These are phyloP conservation scores for Cicer bijugum DNA, from an alignment of 306 rosid genomes.

Conservation along the genomic window DNA sequence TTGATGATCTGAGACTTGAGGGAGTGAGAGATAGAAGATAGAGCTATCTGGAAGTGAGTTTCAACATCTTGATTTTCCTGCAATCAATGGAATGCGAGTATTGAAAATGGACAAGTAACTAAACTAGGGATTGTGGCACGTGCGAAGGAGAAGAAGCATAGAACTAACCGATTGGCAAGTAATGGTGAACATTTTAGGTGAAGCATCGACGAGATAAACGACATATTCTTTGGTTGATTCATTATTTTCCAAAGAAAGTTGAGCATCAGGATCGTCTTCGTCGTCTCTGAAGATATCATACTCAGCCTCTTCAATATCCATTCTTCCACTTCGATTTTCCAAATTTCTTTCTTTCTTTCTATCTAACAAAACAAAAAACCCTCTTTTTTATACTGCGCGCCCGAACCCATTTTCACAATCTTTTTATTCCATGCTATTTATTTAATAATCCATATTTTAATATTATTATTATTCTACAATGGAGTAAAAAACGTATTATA, in stretches of 20 bases:
- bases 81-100: neutral
- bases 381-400: no score
- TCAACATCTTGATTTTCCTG: slow-evolving; percentile 52
- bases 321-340: neutral
- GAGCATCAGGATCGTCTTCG: slow-evolving; percentile 68
- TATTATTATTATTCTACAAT: no score
- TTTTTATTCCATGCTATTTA: no score
- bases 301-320: slow-evolving; percentile 78
- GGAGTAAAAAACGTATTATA: no score
- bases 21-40: slow-evolving; percentile 66
- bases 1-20: slow-evolving; percentile 76
- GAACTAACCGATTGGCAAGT: slow-evolving; percentile 58
- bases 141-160: neutral
- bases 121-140: neutral
- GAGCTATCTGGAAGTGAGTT: slow-evolving; percentile 74
- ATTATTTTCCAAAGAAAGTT: slow-evolving; percentile 54
- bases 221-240: slow-evolving; percentile 71
- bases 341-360: no score
- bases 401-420: no score
- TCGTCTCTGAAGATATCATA: slow-evolving; percentile 84
- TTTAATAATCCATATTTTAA: no score
- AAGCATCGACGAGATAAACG: slow-evolving; percentile 86
- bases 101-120: neutral
- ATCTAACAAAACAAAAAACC: no score
- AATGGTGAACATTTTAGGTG: slow-evolving; percentile 80